These are phyloP conservation scores for Fraxinus greggii DNA, from an alignment of 305 asterid species.

Conservation along the genomic window DNA sequence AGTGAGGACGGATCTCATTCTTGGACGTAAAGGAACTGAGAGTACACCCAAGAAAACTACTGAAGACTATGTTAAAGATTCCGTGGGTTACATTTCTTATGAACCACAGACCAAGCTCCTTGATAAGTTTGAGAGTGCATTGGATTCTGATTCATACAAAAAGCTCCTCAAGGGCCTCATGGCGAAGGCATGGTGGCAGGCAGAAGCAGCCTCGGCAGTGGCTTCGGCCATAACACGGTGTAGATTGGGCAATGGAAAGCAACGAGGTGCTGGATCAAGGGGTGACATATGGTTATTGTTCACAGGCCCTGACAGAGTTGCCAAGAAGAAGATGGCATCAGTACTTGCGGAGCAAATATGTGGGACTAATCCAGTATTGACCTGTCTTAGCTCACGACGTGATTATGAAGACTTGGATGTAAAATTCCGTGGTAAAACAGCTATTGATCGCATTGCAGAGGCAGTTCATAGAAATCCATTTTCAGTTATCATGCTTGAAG, in stretches of 20 bases:
- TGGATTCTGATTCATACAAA: conserved; percentile 79
- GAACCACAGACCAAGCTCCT: conserved; percentile 53
- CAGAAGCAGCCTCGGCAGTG: conserved; percentile 76
- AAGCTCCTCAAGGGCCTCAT: conserved; percentile 86
- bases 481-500: conserved; percentile 78
- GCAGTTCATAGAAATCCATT: conserved; percentile 71
- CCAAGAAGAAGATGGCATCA: conserved; percentile 79
- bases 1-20: conserved; percentile 69
- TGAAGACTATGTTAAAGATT: conserved; percentile 55
- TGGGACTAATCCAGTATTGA: conserved; percentile 53
- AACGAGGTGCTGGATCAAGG: conserved; percentile 56
- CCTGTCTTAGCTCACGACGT: conserved; percentile 55
- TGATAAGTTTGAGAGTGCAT: conserved; percentile 60
- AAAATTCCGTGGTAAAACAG: conserved; percentile 73
- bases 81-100: conserved; percentile 63
- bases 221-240: conserved; percentile 79
- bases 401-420: conserved; percentile 51
- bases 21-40: conserved; percentile 43
- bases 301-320: conserved; percentile 80
- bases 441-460: conserved; percentile 73
- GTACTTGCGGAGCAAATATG: conserved; percentile 72
- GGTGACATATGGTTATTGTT: conserved; percentile 81
- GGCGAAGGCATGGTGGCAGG: conserved; percentile 98
- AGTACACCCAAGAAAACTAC: conserved; percentile 27
- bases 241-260: conserved; percentile 70